Percentiles rank a stretch among this genome's conserved stretches.
Conservation (phyloP, 2,329 filamentous ascomycete genomes). For the Phaeosphaeriaceae sp. region DNA sequence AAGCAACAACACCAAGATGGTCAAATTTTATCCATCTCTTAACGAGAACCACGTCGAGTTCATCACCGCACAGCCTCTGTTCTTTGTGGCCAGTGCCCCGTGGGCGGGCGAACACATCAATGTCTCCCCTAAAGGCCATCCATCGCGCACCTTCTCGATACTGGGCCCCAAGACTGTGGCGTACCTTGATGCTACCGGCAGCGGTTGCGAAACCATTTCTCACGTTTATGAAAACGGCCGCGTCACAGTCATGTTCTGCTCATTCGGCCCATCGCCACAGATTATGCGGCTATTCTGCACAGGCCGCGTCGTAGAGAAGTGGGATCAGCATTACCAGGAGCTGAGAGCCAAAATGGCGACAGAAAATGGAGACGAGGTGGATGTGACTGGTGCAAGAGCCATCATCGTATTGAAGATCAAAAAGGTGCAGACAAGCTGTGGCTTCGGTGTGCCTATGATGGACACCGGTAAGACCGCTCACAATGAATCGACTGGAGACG, state of each 20-base stretch:
- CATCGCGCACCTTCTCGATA: slow-evolving; percentile 67
- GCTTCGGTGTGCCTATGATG: slow-evolving; percentile 68
- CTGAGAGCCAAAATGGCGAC: slow-evolving; percentile 53
- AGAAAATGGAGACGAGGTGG: slow-evolving; percentile 33
- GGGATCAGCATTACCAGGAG: slow-evolving; percentile 51
- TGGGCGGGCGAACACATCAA: slow-evolving; percentile 74
- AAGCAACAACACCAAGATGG: slow-evolving; percentile 54
- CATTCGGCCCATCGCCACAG: slow-evolving; percentile 65
- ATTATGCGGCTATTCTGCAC: slow-evolving; percentile 71
- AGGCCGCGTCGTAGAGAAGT: slow-evolving; percentile 66
- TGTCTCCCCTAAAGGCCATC: slow-evolving; percentile 76
- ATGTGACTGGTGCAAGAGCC: slow-evolving; percentile 52
- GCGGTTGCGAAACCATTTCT: slow-evolving; percentile 76
- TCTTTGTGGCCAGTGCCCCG: slow-evolving; percentile 78
- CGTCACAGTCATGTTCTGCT: slow-evolving; percentile 76
- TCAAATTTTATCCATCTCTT: slow-evolving; percentile 65
- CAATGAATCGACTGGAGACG: slow-evolving; percentile 16
- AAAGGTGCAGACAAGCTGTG: slow-evolving; percentile 70
- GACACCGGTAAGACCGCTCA: slow-evolving; percentile 2
- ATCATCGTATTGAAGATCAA: slow-evolving; percentile 69
- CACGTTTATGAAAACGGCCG: slow-evolving; percentile 80
- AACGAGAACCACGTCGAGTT: slow-evolving; percentile 65
- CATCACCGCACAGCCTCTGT: slow-evolving; percentile 72
- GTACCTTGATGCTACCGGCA: slow-evolving; percentile 78
- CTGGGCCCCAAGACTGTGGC: slow-evolving; percentile 65